Evolutionary conservation across 306 rosid genomes (phyloP).

Genomic region (Fagus crenata): DNA sequence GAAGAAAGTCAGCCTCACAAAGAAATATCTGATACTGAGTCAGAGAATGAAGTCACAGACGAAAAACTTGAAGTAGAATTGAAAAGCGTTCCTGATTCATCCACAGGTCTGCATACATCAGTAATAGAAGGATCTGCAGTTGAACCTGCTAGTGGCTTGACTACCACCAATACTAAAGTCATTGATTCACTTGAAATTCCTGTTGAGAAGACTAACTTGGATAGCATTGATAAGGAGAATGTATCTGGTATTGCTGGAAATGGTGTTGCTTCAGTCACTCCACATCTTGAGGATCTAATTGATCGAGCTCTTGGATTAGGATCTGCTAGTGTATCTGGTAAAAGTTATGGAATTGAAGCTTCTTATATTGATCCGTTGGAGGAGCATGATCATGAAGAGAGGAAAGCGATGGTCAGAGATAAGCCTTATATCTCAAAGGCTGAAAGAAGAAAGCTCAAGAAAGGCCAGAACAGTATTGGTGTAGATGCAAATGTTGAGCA

Average conservation of each 20-base stretch:
- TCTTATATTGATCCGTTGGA: conserved; percentile 47
- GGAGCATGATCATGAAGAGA: conserved; percentile 51
- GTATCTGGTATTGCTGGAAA: conserved; percentile 38
- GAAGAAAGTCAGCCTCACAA: conserved; percentile 57
- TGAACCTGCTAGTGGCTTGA: conserved; percentile 35
- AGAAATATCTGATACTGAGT: conserved; percentile 71
- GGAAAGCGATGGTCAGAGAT: conserved; percentile 60
- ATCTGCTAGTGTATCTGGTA: conserved; percentile 55
- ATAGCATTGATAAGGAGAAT: conserved; percentile 40
- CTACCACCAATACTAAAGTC: conserved; percentile 26
- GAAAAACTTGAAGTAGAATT: conserved; percentile 42
- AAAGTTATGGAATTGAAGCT: conserved; percentile 46
- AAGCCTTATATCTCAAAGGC: conserved; percentile 87
- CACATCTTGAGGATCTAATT: conserved; percentile 87
- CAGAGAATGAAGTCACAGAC: conserved; percentile 51
- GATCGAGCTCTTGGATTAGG: conserved; percentile 96
- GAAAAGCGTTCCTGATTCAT: conserved; percentile 37
- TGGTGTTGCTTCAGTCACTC: conserved; percentile 52
- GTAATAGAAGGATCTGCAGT: conserved; percentile 28
- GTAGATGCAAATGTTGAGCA: conserved; percentile 49
- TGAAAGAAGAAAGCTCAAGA: conserved; percentile 88
- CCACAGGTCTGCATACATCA: conserved; percentile 32
- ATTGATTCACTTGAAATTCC: conserved; percentile 39
- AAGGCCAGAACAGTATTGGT: conserved; percentile 52
- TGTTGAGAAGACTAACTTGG: conserved; percentile 29